Evolutionary conservation across 176 grass and related monocot species (phyloP), one percentile per base, ranked within the genome.

Genomic region (Microstegium vimineum): DNA sequence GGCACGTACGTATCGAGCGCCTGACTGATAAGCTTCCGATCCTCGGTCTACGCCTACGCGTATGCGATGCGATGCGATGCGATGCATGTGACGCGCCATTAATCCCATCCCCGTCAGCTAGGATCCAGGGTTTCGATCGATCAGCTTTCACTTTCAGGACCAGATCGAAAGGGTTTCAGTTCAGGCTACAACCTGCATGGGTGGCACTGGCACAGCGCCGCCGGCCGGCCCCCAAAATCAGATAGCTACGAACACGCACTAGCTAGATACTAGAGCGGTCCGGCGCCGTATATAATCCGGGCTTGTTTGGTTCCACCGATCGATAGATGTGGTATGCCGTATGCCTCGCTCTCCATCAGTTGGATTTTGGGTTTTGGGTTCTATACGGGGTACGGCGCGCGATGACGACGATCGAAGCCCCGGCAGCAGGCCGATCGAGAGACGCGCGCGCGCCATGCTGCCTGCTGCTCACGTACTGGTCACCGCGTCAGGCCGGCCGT

Each of bases 51-150:
- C 14, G 10, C 40, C 10, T 12, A 12, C 10, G 2, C 40, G 10
- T 2, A 9, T 40, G n/a, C n/a, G n/a, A 45, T 5, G 28, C 13
- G 15, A 35, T 42, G 67, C 67, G n/a, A 45, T 5, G 28, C 13
- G 15, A 35, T 42, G 67, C 67, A 69, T 69, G 67, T 41, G 67
- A 69, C 40, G 67, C 36, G 36, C 67, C 67, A 70, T 70, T 70
- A 42, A 70, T 70, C 67, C 14, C 12, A 37, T 41, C 36, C 36
- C 13, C 66, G 7, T 70, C 37, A 42, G 37, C 37, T 8, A 6
- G n/a, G 45, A 17, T 17, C 6, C 46, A 49, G 5, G 68, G 5
- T 69, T 69, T 40, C n/a, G n/a, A n/a, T n/a, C n/a, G n/a, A n/a
- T n/a, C 35, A 14, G 35, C 42, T 36, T 36, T 0, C 35, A 4